Conservation (phyloP, 352 stramenopile genomes). For the Phytopythium mirpurense region DNA sequence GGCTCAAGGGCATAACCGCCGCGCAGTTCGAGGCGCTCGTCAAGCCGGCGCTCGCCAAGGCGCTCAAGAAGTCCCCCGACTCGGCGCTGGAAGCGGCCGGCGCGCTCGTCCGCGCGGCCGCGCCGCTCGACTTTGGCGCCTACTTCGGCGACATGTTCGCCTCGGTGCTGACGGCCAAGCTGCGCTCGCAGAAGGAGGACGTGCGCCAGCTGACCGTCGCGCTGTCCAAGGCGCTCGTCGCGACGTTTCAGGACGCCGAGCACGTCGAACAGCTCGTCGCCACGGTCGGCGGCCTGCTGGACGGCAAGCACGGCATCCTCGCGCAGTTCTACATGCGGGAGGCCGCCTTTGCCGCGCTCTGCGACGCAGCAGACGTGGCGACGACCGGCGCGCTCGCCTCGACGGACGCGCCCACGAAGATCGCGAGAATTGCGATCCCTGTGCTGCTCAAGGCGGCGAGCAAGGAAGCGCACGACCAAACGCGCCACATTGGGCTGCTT, state of each 20-base stretch:
- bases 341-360: conserved; percentile 59
- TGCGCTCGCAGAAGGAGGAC: conserved; percentile 79
- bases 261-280: conserved; percentile 51
- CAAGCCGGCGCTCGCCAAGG: conserved; percentile 57
- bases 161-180: conserved; percentile 60
- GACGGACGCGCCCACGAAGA: conserved; percentile 24
- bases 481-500: conserved; percentile 64
- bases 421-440: conserved; percentile 39
- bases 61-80: conserved; percentile 83
- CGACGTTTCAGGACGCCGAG: conserved; percentile 42
- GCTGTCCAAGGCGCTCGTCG: conserved; percentile 42
- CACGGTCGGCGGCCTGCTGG: conserved; percentile 52
- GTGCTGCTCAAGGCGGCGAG: conserved; percentile 64
- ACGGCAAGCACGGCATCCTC: conserved; percentile 79
- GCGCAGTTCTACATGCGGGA: conserved; percentile 88
- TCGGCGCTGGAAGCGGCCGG: conserved; percentile 57
- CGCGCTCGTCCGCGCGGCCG: conserved; percentile 35
- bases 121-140: conserved; percentile 57
- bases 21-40: conserved; percentile 64
- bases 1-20: conserved; percentile 48
- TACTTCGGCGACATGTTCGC: conserved; percentile 68
- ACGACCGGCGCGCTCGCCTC: conserved; percentile 22
- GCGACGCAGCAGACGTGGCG: conserved; percentile 38
- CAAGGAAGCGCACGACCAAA: conserved; percentile 83
- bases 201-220: conserved; percentile 49